Percentiles rank a stretch among this genome's conserved stretches.
These are phyloP conservation scores for Eremothecium sinecaudum DNA, from an alignment of 1,139 yeast species.

Conservation along the genomic window DNA sequence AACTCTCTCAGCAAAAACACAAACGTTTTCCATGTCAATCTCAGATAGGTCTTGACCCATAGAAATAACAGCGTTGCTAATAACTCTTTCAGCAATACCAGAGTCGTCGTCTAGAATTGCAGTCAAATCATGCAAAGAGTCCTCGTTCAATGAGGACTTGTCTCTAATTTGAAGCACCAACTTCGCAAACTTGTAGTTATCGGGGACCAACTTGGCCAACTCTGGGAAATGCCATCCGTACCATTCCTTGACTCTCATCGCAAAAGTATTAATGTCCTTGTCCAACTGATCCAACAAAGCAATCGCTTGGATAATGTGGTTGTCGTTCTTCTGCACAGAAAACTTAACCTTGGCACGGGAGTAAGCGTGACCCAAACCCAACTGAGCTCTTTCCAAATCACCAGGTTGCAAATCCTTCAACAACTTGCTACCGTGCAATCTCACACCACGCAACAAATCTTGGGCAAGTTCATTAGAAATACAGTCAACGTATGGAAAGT, in stretches of 20 bases:
- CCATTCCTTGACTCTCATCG: slow-evolving; percentile 99
- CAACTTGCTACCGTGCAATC: slow-evolving; percentile 82
- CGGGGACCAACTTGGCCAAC: slow-evolving; percentile 89
- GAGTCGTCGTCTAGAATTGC: slow-evolving; percentile 88
- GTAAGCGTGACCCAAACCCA: slow-evolving; percentile 98
- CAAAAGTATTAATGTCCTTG: slow-evolving; percentile 93
- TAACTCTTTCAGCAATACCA: slow-evolving; percentile 83
- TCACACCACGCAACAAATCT: slow-evolving; percentile 89
- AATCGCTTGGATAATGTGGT: slow-evolving; percentile 97
- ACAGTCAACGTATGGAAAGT: slow-evolving; percentile 81
- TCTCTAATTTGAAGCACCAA: slow-evolving; percentile 77
- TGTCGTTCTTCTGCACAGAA: slow-evolving; percentile 95
- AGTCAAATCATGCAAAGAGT: slow-evolving; percentile 80
- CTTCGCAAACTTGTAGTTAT: slow-evolving; percentile 81
- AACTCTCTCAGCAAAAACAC: slow-evolving; percentile 88
- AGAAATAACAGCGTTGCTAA: slow-evolving; percentile 87
- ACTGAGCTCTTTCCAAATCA: slow-evolving; percentile 94
- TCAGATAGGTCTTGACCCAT: slow-evolving; percentile 99
- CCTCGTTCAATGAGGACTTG: slow-evolving; percentile 75
- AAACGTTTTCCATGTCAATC: slow-evolving; percentile 82
- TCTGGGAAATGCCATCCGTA: slow-evolving; percentile 99
- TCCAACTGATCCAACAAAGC: slow-evolving; percentile 94
- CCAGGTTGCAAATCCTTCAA: slow-evolving; percentile 89
- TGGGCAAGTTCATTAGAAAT: slow-evolving; percentile 86
- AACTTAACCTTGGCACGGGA: slow-evolving; percentile 98